Percentiles rank a stretch among this genome's conserved stretches.
These are phyloP conservation scores for Phellinidium pouzarii DNA, from an alignment of 1,284 basidiomycete species.

Conservation along the genomic window DNA sequence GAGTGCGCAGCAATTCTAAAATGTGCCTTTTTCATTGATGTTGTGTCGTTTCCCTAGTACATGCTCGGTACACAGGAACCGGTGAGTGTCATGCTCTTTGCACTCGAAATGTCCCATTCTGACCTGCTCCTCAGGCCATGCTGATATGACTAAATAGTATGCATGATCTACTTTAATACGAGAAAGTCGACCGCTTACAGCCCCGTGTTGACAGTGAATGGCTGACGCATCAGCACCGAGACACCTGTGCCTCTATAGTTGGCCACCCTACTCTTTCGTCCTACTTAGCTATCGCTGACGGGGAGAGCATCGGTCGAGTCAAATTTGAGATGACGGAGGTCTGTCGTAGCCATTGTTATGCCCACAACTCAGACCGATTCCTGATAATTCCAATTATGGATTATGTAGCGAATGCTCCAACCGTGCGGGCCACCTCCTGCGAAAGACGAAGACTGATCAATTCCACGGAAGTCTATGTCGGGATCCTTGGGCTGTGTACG, in stretches of 20 bases:
- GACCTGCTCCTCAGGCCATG: constrained; percentile 56
- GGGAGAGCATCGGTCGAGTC: constrained; percentile 83
- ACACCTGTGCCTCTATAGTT: constrained; percentile 87
- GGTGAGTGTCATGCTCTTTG: constrained; percentile 39
- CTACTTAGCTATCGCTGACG: constrained; percentile 90
- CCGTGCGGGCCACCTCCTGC: constrained; percentile 95
- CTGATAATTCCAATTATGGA: constrained; percentile 7
- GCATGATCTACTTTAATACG: constrained; percentile 27
- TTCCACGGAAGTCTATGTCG: too few relatives aligned
- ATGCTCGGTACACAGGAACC: constrained; percentile 93
- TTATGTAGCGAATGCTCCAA: constrained; percentile 84
- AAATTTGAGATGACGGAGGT: constrained; percentile 97
- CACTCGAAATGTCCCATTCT: constrained; percentile 15
- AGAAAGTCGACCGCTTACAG: constrained; percentile 1
- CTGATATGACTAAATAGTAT: constrained; percentile 90
- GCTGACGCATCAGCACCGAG: constrained; percentile 95
- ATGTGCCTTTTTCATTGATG: constrained; percentile 7
- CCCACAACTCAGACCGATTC: constrained; percentile 3
- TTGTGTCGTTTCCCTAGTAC: constrained; percentile 47
- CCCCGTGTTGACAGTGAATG: constrained; percentile 66
- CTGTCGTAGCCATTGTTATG: constrained; percentile 25
- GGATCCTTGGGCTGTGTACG: too few relatives aligned
- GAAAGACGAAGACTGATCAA: constrained; percentile 85
- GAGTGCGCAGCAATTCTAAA: constrained; percentile 28
- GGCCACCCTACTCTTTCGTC: constrained; percentile 85